Evolutionary conservation across 805 yeast genomes (phyloP).

Genomic region (Starmerella bombicola): DNA sequence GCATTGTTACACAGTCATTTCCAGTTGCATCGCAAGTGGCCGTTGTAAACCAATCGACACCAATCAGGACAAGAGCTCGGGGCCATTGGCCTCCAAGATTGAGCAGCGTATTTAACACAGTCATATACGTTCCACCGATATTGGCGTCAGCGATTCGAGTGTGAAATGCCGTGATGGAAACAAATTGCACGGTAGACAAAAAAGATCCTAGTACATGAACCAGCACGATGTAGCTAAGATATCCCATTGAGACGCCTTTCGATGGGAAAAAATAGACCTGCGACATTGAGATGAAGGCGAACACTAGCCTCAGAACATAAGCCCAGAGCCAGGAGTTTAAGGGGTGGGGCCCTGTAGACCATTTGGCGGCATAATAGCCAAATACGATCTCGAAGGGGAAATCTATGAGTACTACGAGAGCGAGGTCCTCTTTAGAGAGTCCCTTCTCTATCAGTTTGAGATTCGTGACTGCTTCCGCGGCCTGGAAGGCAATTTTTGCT

Average conservation of each 20-base stretch:
- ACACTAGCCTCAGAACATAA: conserved; percentile 62
- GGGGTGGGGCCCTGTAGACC: conserved; percentile 65
- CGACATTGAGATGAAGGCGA: conserved; percentile 65
- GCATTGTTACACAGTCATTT: conserved; percentile 30
- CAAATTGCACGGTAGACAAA: conserved; percentile 92
- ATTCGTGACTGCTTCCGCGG: conserved; percentile 91
- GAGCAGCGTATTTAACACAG: conserved; percentile 79
- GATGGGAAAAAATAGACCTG: conserved; percentile 63
- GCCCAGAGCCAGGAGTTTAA: conserved; percentile 84
- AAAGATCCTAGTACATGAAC: conserved; percentile 81
- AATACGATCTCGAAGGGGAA: conserved; percentile 92
- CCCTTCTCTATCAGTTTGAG: conserved; percentile 84
- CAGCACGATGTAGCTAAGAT: conserved; percentile 58
- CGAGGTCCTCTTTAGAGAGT: conserved; percentile 81
- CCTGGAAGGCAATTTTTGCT: conserved; percentile 87
- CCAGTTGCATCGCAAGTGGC: conserved; percentile 39
- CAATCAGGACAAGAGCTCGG: conserved; percentile 56
- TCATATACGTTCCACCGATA: conserved; percentile 97
- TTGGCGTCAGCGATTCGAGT: conserved; percentile 90
- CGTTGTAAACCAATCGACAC: conserved; percentile 67
- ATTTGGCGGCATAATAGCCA: conserved; percentile 90
- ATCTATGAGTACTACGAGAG: conserved; percentile 82
- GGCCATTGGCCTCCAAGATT: conserved; percentile 99
- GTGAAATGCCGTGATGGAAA: conserved; percentile 86
- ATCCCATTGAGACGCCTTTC: conserved; percentile 37